Evolutionary conservation across 768 basidiomycete species (phyloP).

Genomic region (Boletus speciosus): DNA sequence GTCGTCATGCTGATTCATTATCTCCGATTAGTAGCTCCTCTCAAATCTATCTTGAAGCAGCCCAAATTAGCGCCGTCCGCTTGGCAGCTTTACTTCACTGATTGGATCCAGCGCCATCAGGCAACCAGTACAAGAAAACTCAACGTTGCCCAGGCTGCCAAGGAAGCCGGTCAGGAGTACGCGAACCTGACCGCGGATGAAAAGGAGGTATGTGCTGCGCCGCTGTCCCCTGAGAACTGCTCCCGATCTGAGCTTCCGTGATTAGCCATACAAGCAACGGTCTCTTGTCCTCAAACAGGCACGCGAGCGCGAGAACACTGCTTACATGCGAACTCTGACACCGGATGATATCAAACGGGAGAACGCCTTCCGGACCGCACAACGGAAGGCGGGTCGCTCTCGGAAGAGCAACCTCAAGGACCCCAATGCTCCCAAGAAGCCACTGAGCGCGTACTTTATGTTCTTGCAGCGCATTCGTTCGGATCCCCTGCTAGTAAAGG

Average conservation of each 20-base stretch:
- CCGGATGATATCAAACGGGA: slow-evolving; percentile 94
- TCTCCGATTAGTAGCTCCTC: slow-evolving; percentile 45
- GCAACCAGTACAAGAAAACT: slow-evolving; percentile 77
- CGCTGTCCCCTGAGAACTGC: slow-evolving; percentile 24
- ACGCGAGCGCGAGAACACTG: slow-evolving; percentile 75
- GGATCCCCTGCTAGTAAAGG: slow-evolving; percentile 65
- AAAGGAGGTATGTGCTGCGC: slow-evolving; percentile 64
- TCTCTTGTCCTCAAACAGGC: slow-evolving; percentile 83
- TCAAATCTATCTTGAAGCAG: slow-evolving; percentile 77
- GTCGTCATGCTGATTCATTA: slow-evolving; percentile 32
- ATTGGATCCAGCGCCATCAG: slow-evolving; percentile 88
- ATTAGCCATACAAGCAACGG: slow-evolving; percentile 79
- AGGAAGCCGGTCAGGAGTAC: slow-evolving; percentile 91
- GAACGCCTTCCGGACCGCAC: slow-evolving; percentile 86
- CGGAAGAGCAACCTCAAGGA: slow-evolving; percentile 94
- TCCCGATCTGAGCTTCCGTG: slow-evolving; percentile 19
- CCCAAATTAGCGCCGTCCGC: slow-evolving; percentile 92
- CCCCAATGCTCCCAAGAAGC: slow-evolving; percentile 95
- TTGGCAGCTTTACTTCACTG: slow-evolving; percentile 96
- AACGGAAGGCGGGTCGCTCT: slow-evolving; percentile 90
- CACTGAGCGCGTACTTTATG: slow-evolving; percentile 92
- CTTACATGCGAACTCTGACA: slow-evolving; percentile 84
- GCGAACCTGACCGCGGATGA: slow-evolving; percentile 71
- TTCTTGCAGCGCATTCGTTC: slow-evolving; percentile 89
- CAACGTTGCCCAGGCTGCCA: slow-evolving; percentile 93